Percentiles rank a stretch among this genome's conserved stretches.
These are phyloP conservation scores for Colletotrichum salicis DNA, from an alignment of 2,329 filamentous ascomycete species.

Conservation along the genomic window DNA sequence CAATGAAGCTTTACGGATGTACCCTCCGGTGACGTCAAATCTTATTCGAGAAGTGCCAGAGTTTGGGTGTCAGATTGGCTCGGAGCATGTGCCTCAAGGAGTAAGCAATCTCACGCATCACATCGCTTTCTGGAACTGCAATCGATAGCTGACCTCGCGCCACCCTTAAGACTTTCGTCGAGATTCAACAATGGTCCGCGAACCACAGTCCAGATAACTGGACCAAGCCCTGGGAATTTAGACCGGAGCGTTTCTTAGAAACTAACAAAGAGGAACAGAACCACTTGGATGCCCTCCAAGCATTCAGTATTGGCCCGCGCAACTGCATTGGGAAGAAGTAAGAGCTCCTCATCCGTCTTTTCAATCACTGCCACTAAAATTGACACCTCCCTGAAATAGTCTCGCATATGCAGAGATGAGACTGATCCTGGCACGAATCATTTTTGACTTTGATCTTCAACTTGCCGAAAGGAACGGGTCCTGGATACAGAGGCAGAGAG, in stretches of 20 bases:
- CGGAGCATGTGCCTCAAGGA: conserved; percentile 44
- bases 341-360: conserved; percentile 44
- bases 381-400: neutral
- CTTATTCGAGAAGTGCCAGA: conserved; percentile 42
- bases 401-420: conserved; percentile 29
- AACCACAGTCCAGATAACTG: conserved; percentile 46
- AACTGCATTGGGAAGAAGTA: conserved; percentile 34
- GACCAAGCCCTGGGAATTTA: conserved; percentile 32
- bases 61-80: conserved; percentile 45
- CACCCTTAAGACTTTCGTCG: conserved; percentile 19
- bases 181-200: conserved; percentile 16
- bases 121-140: neutral
- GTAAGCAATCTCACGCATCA: conserved; percentile 39
- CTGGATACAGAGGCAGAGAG: conserved; percentile 1
- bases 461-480: neutral
- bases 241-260: conserved; percentile 18
- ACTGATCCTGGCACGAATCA: conserved; percentile 14
- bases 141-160: neutral
- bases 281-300: neutral
- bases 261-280: neutral
- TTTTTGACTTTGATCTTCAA: conserved; percentile 11
- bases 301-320: conserved; percentile 25
- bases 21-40: conserved; percentile 42
- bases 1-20: conserved; percentile 53
- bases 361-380: conserved; percentile 44